Percentiles rank a stretch among this genome's conserved stretches.
phyloP scores from a whole-genome alignment of 2,329 filamentous ascomycete species.

The Xylariales sp. region DNA sequence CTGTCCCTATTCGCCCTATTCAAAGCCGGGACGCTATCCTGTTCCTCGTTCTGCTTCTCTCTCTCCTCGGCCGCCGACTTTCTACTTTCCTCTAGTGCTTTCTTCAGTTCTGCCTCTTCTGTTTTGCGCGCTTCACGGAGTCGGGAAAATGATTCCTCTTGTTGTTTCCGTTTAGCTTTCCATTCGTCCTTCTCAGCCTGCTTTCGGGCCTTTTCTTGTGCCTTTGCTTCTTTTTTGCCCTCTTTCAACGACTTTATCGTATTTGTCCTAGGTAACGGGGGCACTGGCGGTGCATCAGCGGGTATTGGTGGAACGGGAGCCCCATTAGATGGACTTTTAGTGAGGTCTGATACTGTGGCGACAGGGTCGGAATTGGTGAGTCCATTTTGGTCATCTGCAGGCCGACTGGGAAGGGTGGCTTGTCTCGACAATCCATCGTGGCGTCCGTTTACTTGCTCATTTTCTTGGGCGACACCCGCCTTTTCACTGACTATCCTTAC shows the following conservation, averaged over 20 bases:
- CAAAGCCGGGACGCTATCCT: constrained; percentile 54
- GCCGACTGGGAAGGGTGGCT: constrained; percentile 60
- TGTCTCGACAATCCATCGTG: constrained; percentile 60
- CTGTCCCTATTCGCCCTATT: constrained; percentile 76
- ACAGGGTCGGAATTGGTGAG: constrained; percentile 74
- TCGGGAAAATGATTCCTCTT: constrained; percentile 52
- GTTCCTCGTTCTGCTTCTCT: constrained; percentile 67
- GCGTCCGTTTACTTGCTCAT: constrained; percentile 59
- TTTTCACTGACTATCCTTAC: constrained; percentile 66
- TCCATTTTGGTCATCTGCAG: constrained; percentile 60
- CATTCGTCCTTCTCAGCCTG: constrained; percentile 59
- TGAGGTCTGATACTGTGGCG: constrained; percentile 66
- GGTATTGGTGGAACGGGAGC: constrained; percentile 50
- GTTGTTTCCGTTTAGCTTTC: constrained; percentile 59
- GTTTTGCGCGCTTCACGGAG: constrained; percentile 55
- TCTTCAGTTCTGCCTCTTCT: constrained; percentile 67
- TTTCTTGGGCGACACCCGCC: constrained; percentile 65
- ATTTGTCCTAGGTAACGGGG: constrained; percentile 41
- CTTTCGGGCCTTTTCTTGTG: constrained; percentile 54
- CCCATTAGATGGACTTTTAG: constrained; percentile 41
- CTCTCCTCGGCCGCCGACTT: constrained; percentile 68
- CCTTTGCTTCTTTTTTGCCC: constrained; percentile 73
- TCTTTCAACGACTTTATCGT: constrained; percentile 62
- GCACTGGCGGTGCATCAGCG: constrained; percentile 39
- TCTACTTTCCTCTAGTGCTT: constrained; percentile 67